These are phyloP conservation scores for Coemansia biformis DNA, from an alignment of 192 early-diverging fungal species.

Conservation along the genomic window DNA sequence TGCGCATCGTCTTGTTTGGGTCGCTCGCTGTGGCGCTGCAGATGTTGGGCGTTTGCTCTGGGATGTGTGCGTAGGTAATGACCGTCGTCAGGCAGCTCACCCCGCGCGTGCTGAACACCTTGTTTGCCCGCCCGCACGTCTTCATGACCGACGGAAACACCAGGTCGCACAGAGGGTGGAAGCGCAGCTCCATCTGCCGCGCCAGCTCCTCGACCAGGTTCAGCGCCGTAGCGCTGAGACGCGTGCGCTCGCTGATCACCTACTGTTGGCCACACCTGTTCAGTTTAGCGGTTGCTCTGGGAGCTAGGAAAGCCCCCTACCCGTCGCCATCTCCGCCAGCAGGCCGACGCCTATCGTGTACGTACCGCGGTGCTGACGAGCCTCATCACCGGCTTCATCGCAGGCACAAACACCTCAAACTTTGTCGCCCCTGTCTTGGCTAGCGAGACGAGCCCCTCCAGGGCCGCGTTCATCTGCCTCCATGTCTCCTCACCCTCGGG, in stretches of 20 bases:
- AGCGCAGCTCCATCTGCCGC: conserved; percentile 56
- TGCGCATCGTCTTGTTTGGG: conserved; percentile 59
- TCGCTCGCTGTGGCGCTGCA: conserved; percentile 51
- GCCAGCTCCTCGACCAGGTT: conserved; percentile 60
- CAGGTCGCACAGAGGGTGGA: conserved; percentile 57
- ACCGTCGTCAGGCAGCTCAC: conserved; percentile 58
- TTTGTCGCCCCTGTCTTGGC: conserved; percentile 41
- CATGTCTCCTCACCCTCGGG: conserved; percentile 68
- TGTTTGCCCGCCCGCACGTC: conserved; percentile 69
- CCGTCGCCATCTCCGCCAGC: no score
- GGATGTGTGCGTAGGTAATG: conserved; percentile 54
- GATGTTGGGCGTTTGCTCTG: conserved; percentile 53
- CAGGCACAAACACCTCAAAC: conserved; percentile 43
- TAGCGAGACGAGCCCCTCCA: conserved; percentile 48
- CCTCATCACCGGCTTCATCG: conserved; percentile 50
- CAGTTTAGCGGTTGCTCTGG: not conserved
- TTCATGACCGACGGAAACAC: conserved; percentile 59
- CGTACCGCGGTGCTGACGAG: conserved; percentile 54
- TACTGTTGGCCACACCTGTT: conserved; percentile 16
- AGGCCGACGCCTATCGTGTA: no score
- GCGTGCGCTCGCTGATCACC: conserved; percentile 70
- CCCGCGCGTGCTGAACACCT: conserved; percentile 62
- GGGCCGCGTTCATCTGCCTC: conserved; percentile 57
- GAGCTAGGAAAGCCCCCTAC: not conserved
- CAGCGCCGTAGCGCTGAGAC: conserved; percentile 65